Conservation (phyloP, 2,329 filamentous ascomycete genomes). For the Penicillium sp. region DNA sequence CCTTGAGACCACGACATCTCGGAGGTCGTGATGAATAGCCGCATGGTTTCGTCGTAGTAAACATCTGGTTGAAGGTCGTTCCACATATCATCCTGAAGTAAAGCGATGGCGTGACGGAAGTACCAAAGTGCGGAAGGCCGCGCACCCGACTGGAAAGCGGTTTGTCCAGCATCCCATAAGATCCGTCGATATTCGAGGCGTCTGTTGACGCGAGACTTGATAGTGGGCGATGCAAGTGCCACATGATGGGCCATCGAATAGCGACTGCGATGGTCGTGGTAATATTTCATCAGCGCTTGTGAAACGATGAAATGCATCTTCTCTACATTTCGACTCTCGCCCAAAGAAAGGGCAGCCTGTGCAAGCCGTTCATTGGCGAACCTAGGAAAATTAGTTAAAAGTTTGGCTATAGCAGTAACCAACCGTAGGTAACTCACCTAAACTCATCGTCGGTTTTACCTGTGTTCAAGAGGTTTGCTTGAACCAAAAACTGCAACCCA, state of each 20-base stretch:
- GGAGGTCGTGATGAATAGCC: slow-evolving; percentile 72
- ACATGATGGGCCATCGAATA: slow-evolving; percentile 80
- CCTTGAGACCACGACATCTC: slow-evolving; percentile 81
- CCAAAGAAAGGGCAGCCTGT: slow-evolving; percentile 67
- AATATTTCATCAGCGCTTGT: slow-evolving; percentile 73
- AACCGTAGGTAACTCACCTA: slow-evolving; percentile 33
- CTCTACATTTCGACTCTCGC: slow-evolving; percentile 62
- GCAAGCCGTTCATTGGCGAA: slow-evolving; percentile 88
- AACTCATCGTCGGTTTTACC: slow-evolving; percentile 84
- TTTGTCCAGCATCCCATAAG: slow-evolving; percentile 73
- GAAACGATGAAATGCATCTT: slow-evolving; percentile 93
- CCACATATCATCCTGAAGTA: slow-evolving; percentile 83
- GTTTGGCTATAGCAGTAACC: background rate
- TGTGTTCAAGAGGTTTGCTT: slow-evolving; percentile 75
- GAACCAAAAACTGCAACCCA: slow-evolving; percentile 77
- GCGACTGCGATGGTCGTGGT: slow-evolving; percentile 58
- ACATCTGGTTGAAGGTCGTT: slow-evolving; percentile 65
- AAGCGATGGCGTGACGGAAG: slow-evolving; percentile 69
- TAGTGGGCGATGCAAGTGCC: slow-evolving; percentile 70
- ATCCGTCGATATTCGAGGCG: slow-evolving; percentile 70
- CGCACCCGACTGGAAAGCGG: slow-evolving; percentile 77
- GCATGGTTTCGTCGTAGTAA: slow-evolving; percentile 80
- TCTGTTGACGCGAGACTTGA: slow-evolving; percentile 61
- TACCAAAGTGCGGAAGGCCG: slow-evolving; percentile 78
- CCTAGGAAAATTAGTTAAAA: slow-evolving; percentile 36